Evolutionary conservation across 495 filamentous ascomycete species (phyloP), one percentile per base, ranked within the genome.

Genomic region (Neurospora tetrasperma): DNA sequence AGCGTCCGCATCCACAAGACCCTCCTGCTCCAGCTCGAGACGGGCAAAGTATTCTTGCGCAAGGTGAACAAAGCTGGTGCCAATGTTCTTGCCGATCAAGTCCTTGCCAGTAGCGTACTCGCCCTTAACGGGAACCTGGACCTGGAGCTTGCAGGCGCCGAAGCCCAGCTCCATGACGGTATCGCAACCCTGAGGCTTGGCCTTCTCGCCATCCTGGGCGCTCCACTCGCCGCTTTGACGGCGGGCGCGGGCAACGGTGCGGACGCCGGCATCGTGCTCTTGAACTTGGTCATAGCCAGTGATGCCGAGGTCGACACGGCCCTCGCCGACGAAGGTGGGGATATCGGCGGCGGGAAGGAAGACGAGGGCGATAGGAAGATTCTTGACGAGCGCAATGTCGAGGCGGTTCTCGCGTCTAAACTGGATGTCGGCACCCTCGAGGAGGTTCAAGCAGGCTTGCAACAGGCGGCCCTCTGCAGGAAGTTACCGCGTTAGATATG

Each of bases 341-440:
- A 99, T 99, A 81, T 98, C 96, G 71, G 93, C 94, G 42, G 94
- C 96, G 35, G 96, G 96, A 44, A 99, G 93, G 87, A 99, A 99
- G 82, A 99, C 89, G 74, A 99, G 92, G 14, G 95, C 96, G 73
- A 99, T 93, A 41, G 92, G 93, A 42, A 94, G 89, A 83, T 98
- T 98, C 85, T 96, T 92, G 79, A 97, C 94, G 27, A 98, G 89
- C 16, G 96, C 96, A 82, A 98, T 97, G 82, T 99, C 96, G 74
- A 97, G 91, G 69, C 96, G 92, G 80, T 89, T 91, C 84, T 96
- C 93, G 80, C 94, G 91, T 76, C 90, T 90, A 85, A 98, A 99
- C 84, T 99, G 93, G 77, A 99, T 96, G 82, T 98, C 96, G 75
- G 89, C 92, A 79, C 96, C 96, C 75, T 92, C 85, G 74, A 99